Evolutionary conservation across 2,329 filamentous ascomycete genomes (phyloP), one percentile per base, ranked within the genome.

Genomic region (Decorospora gaudefroyi): DNA sequence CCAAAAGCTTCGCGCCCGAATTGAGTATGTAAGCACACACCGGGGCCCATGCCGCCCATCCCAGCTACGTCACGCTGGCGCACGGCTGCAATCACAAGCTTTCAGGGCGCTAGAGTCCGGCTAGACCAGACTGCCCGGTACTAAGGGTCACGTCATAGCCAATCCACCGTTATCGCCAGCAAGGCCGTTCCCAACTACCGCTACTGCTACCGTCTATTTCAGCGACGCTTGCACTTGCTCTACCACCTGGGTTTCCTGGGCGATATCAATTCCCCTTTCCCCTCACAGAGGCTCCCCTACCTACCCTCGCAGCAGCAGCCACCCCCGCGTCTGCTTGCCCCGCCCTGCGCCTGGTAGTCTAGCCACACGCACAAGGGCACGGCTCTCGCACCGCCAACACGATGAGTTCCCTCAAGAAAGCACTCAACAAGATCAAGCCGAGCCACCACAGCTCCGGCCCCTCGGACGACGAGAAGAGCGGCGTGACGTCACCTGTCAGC

Each of bases 401-500:
- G 46, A 60, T 50, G 59, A 58, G 64, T 51, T 72, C 73, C 39
- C 71, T 77, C 53, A 76, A 76, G 57, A 76, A 75, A 59, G 74
- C 72, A 18, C 63, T 73, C 37, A 67, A 61, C 35, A 73, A 72
- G 62, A 64, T 77, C 49, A 73, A 72, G 62, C 62, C 71, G 21
- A 64, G 61, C 45, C 38, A 53, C 35, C 56, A 51, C 56, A 64
- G 65, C 46, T 64, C 64, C 6, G 51, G 42, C n/a, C 28, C 57
- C 28, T 70, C 65, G 5, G 68, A 70, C 46, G 64, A 69, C 18
- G 70, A 72, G 31, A 53, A 72, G 42, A 51, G 37, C 37, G 52
- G 57, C 34, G 16, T 61, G 53, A 65, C 59, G 42, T 67, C 65
- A 19, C 63, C 65, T 36, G 29, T 34, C 7, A 56, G 46, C 18